Conservation (phyloP, 2,329 filamentous ascomycete genomes). For the Ambrosiella beaveri region DNA sequence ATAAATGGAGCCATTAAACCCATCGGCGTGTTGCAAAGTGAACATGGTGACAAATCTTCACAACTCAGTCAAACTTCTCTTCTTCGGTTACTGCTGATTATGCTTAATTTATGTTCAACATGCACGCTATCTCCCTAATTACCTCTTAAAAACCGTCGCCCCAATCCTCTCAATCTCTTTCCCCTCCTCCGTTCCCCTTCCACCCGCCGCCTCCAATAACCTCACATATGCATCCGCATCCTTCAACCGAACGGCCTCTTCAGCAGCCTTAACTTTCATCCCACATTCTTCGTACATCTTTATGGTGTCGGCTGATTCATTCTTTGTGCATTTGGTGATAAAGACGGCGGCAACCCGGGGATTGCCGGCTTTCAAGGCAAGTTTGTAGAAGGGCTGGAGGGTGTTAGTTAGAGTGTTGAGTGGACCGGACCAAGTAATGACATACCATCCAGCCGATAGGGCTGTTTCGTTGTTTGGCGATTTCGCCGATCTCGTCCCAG, state of each 20-base stretch:
- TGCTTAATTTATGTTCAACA: background rate
- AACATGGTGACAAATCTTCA: too few species aligned
- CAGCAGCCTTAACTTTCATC: constrained; percentile 70
- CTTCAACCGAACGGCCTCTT: constrained; percentile 73
- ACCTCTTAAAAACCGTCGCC: constrained; percentile 36
- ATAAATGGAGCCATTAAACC: too few species aligned
- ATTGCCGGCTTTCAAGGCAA: constrained; percentile 76
- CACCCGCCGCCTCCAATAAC: constrained; percentile 56
- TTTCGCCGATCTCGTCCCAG: constrained; percentile 84
- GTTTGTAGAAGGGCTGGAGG: constrained; percentile 70
- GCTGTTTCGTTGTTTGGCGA: constrained; percentile 60
- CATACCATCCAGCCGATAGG: constrained; percentile 92
- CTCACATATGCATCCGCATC: constrained; percentile 60
- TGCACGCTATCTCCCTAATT: background rate
- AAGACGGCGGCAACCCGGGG: constrained; percentile 69
- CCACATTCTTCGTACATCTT: constrained; percentile 96
- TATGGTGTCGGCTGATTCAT: constrained; percentile 53
- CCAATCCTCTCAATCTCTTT: constrained; percentile 69
- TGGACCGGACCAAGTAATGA: background rate
- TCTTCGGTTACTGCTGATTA: too few species aligned
- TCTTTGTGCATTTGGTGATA: constrained; percentile 66
- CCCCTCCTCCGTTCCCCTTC: constrained; percentile 45
- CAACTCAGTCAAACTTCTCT: too few species aligned
- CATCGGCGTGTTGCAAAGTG: too few species aligned
- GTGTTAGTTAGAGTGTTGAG: background rate